Conservation (phyloP, 306 rosid species). For the Gleditsia sinensis region DNA sequence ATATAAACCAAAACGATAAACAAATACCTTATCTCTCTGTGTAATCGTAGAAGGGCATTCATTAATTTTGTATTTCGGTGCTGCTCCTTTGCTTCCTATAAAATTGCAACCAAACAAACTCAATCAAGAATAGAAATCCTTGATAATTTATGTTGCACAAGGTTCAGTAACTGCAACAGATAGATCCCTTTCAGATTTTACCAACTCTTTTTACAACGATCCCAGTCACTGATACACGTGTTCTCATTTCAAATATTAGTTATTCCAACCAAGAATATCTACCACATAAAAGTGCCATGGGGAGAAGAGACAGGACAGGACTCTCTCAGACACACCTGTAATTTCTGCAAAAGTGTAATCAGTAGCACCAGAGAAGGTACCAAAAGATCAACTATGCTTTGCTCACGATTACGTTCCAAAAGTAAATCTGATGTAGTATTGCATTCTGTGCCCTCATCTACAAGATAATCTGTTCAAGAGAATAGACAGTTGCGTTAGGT, state of each 20-base stretch:
- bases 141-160: background rate
- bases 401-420: slow-evolving; percentile 87
- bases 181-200: background rate
- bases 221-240: background rate
- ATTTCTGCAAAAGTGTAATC: slow-evolving; percentile 74
- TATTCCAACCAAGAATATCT: slow-evolving; percentile 4
- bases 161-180: slow-evolving; percentile 2
- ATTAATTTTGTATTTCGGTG: slow-evolving; percentile 88
- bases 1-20: slow-evolving; percentile 30
- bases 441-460: slow-evolving; percentile 98
- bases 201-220: too few species aligned
- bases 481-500: slow-evolving; percentile 28
- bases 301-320: background rate
- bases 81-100: slow-evolving; percentile 90
- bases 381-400: slow-evolving; percentile 85
- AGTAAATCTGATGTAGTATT: slow-evolving; percentile 90
- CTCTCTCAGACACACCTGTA: slow-evolving; percentile 65
- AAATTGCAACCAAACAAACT: slow-evolving; percentile 39
- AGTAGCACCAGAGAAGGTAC: slow-evolving; percentile 80
- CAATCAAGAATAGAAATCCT: slow-evolving; percentile 24
- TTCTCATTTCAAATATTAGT: slow-evolving; percentile 10
- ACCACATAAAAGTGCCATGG: slow-evolving; percentile 7
- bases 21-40: slow-evolving; percentile 89
- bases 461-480: slow-evolving; percentile 84
- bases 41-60: slow-evolving; percentile 86